These are phyloP conservation scores for Serendipita sp. DNA, from an alignment of 768 basidiomycete species.

Conservation along the genomic window DNA sequence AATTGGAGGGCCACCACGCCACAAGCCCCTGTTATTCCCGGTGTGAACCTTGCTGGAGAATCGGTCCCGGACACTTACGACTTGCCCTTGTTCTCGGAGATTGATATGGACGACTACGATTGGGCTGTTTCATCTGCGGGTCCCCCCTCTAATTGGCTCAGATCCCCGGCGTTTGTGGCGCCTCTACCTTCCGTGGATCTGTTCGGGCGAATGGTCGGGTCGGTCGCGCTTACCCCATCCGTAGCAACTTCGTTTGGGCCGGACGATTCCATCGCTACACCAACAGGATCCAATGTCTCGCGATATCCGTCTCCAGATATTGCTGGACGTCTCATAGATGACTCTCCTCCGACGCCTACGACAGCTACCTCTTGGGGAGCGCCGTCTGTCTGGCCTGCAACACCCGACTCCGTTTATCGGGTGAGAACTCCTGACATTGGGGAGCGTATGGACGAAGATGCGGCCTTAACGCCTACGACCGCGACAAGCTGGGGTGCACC, in stretches of 20 bases:
- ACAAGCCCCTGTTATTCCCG: conserved; percentile 20
- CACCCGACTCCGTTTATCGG: conserved; percentile 16
- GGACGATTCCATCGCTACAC: conserved; percentile 5
- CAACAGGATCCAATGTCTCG: conserved; percentile 16
- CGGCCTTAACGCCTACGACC: conserved; percentile 27
- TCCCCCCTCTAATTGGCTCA: conserved; percentile 27
- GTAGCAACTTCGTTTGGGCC: conserved; percentile 12
- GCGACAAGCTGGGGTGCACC: conserved; percentile 37
- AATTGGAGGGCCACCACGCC: conserved; percentile 47
- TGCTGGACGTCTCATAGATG: conserved; percentile 36
- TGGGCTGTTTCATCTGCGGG: conserved; percentile 59
- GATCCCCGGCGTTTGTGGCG: conserved; percentile 23
- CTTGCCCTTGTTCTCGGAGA: conserved; percentile 19
- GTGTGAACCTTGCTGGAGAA: conserved; percentile 28
- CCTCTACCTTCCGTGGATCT: conserved; percentile 39
- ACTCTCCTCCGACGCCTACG: conserved; percentile 16
- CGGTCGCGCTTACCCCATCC: conserved; percentile 14
- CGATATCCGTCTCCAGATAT: conserved; percentile 40
- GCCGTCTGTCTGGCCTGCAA: conserved; percentile 12
- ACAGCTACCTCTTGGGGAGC: conserved; percentile 22
- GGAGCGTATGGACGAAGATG: conserved; percentile 21
- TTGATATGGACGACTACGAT: conserved; percentile 46
- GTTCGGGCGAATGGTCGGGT: conserved; percentile 31
- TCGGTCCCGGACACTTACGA: conserved; percentile 9
- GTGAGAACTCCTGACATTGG: conserved; percentile 27